phyloP scores from a whole-genome alignment of 306 rosid species.

The Echinosophora koreensis region DNA sequence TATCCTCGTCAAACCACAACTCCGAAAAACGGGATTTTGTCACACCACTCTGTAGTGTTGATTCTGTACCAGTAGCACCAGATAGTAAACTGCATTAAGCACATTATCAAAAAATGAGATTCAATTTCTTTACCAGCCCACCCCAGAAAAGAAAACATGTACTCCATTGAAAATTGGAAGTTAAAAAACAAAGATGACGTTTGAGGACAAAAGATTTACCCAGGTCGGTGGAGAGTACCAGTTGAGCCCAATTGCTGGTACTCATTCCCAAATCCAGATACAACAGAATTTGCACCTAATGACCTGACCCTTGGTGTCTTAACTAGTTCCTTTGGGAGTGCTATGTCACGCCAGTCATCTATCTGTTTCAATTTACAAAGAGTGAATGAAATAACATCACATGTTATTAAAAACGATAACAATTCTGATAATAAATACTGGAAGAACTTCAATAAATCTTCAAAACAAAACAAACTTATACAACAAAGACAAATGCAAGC shows the following conservation, averaged over 20 bases:
- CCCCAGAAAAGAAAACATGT: constrained; percentile 20
- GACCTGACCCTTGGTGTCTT: constrained; percentile 72
- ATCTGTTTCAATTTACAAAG: constrained; percentile 61
- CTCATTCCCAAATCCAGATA: constrained; percentile 89
- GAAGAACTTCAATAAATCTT: constrained; percentile 7
- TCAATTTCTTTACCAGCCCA: constrained; percentile 28
- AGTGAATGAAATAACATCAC: constrained; percentile 15
- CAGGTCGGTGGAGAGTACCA: constrained; percentile 53
- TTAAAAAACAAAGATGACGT: constrained; percentile 19
- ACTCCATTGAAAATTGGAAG: constrained; percentile 30
- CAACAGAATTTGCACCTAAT: constrained; percentile 77
- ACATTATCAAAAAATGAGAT: constrained; percentile 50
- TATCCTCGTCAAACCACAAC: constrained; percentile 91
- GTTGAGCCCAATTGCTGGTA: constrained; percentile 71
- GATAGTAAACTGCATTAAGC: constrained; percentile 63
- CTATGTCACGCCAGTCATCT: constrained; percentile 98
- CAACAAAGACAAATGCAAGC: constrained; percentile 19
- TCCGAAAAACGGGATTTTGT: constrained; percentile 69
- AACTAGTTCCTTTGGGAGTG: constrained; percentile 74
- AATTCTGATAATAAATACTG: neutral
- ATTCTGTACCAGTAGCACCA: constrained; percentile 64
- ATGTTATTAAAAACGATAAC: neutral
- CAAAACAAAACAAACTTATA: neutral
- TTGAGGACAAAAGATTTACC: constrained; percentile 58
- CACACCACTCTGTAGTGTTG: constrained; percentile 57